Evolutionary conservation across 495 filamentous ascomycete genomes (phyloP), one percentile per base, ranked within the genome.

Genomic region (Cenococcum geophilum): DNA sequence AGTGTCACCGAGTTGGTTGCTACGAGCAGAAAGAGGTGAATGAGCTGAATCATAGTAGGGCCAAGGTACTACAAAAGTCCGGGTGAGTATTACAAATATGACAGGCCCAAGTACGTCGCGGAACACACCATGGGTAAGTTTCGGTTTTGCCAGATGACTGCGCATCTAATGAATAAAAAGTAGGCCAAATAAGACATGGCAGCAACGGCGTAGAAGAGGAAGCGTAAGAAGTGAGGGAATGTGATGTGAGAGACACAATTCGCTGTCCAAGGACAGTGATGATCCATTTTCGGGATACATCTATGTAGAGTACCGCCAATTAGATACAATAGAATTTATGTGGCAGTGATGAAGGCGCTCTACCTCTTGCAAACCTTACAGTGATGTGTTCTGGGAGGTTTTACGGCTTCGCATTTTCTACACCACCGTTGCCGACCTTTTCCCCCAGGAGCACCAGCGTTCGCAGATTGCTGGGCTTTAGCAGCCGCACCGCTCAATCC

Each of bases 261-360:
- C 47, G 77, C 75, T 1, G 91, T 97, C 93, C 93, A 98, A 0
- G 93, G 92, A 70, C 93, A 98, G 76, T 98, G 93, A 74, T 98
- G 93, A 77, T 98, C 93, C 95, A 98, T 97, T 71, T 89, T 91
- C 1, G 91, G 88, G 60, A 97, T 86, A 74, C 93, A 98, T 72
- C 86, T 90, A 34, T 32, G 58, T 34, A 16, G 6, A 32, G 22
- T 40, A 16, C 49, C 48, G 25, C 36, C 14, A 27, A 27, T 14
- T 18, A 62, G 23, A 48, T 22, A 20, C 34, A 23, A 35, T 14
- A 37, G 16, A 27, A 25, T 10, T 58, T 52, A 42, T 55, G 22
- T 16, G 22, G 9, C 35, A 43, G 22, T 27, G 16, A 56, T 18
- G 18, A 18, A 40, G 18, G 12, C 48, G 9, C 43, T 54, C 22